A percentile compares a stretch with the other conserved stretches of the same genome.
These are phyloP conservation scores for Aspergillus neoniger DNA, from an alignment of 2,329 filamentous ascomycete species.

Conservation along the genomic window DNA sequence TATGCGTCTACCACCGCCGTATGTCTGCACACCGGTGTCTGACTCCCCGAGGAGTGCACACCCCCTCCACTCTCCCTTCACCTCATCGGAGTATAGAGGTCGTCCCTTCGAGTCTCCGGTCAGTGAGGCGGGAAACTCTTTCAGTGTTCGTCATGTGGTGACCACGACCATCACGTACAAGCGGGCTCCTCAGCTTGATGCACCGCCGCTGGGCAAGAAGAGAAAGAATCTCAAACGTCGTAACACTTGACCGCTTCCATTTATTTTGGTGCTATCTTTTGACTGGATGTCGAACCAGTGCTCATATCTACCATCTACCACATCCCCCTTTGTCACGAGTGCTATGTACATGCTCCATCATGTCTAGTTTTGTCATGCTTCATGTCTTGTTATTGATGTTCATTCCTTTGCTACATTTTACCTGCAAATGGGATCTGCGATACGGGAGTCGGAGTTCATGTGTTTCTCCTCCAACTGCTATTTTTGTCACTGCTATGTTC, in stretches of 20 bases:
- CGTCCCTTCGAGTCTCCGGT: slow-evolving; percentile 62
- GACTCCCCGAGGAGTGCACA: slow-evolving; percentile 64
- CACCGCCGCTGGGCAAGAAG: slow-evolving; percentile 87
- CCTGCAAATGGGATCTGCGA: too few species aligned
- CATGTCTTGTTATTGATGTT: too few species aligned
- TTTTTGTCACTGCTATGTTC: too few species aligned
- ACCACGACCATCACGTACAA: slow-evolving; percentile 91
- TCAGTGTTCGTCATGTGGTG: slow-evolving; percentile 80
- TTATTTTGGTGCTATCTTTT: too few species aligned
- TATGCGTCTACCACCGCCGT: slow-evolving; percentile 75
- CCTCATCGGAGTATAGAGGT: slow-evolving; percentile 75
- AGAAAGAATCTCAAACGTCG: slow-evolving; percentile 57
- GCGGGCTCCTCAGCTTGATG: slow-evolving; percentile 66
- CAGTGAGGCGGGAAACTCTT: slow-evolving; percentile 59
- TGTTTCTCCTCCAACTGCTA: too few species aligned
- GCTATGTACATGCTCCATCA: too few species aligned
- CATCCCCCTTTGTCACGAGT: too few species aligned
- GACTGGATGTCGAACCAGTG: too few species aligned
- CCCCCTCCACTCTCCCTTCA: slow-evolving; percentile 36
- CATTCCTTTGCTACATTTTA: too few species aligned
- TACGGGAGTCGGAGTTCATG: too few species aligned
- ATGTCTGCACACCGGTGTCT: slow-evolving; percentile 64
- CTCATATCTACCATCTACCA: too few species aligned
- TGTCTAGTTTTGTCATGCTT: too few species aligned
- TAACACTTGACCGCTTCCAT: neutral